Percentiles rank a stretch among this genome's conserved stretches.
Conservation (phyloP, 768 basidiomycete genomes). For the Pleurotus sapidus region DNA sequence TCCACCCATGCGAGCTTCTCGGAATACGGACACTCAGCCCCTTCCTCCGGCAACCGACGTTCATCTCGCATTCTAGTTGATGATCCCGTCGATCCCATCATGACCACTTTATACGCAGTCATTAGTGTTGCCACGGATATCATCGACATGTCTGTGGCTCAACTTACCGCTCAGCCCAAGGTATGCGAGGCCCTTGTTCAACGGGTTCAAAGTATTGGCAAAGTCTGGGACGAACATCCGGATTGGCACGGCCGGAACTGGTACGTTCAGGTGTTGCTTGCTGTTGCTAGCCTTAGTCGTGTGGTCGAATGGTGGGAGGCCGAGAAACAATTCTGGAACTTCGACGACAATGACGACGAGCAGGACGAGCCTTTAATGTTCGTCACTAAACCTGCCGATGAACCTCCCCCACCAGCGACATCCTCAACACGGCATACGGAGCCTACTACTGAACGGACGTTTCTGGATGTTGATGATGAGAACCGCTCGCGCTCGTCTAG, state of each 20-base stretch:
- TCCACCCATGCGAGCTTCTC: conserved; percentile 66
- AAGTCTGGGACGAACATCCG: conserved; percentile 95
- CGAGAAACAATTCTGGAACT: conserved; percentile 99
- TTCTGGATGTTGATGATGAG: conserved; percentile 53
- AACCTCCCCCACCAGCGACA: conserved; percentile 32
- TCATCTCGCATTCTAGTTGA: conserved; percentile 83
- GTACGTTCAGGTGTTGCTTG: conserved; percentile 96
- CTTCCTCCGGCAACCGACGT: conserved; percentile 59
- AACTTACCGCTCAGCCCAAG: conserved; percentile 85
- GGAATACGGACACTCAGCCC: conserved; percentile 39
- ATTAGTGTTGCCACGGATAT: conserved; percentile 94
- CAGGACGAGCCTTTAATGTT: conserved; percentile 91
- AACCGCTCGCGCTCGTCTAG: conserved; percentile 45
- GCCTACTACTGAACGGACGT: conserved; percentile 41
- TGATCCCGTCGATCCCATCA: conserved; percentile 86
- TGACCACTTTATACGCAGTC: conserved; percentile 87
- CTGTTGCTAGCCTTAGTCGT: conserved; percentile 91
- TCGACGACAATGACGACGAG: conserved; percentile 88
- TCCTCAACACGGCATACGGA: conserved; percentile 36
- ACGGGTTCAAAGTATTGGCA: conserved; percentile 87
- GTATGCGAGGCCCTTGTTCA: conserved; percentile 84
- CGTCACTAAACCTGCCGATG: conserved; percentile 86
- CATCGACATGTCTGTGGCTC: conserved; percentile 81
- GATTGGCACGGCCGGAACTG: conserved; percentile 98
- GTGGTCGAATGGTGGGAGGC: conserved; percentile 99